Conservation (phyloP, 208 protist species). For the Trypanosoma boissoni region DNA sequence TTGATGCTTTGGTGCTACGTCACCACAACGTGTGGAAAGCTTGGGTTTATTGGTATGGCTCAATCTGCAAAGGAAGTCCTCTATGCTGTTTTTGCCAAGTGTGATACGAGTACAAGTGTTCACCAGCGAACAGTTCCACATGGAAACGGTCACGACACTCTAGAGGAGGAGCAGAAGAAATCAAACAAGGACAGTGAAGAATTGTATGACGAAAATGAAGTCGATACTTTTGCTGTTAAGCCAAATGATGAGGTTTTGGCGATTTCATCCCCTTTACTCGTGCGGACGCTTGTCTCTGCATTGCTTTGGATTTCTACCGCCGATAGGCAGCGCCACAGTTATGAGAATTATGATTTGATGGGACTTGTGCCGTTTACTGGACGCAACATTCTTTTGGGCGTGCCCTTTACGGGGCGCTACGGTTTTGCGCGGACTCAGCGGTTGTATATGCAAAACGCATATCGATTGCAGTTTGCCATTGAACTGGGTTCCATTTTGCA, state of each 20-base stretch:
- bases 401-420: slow-evolving; percentile 25
- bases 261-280: slow-evolving; percentile 11
- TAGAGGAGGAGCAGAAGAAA: too few relatives aligned
- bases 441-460: slow-evolving; percentile 23
- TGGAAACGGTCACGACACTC: too few relatives aligned
- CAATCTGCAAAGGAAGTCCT: slow-evolving; percentile 32
- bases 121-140: background rate
- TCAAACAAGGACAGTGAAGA: background rate
- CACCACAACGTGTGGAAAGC: slow-evolving; percentile 33
- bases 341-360: slow-evolving; percentile 22
- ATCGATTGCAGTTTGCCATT: slow-evolving; percentile 28
- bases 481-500: slow-evolving; percentile 18
- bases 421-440: slow-evolving; percentile 15
- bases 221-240: slow-evolving; percentile 3
- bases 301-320: slow-evolving; percentile 27
- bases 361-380: slow-evolving; percentile 20
- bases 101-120: background rate
- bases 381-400: slow-evolving; percentile 13
- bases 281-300: slow-evolving; percentile 30
- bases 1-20: slow-evolving; percentile 70
- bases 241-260: slow-evolving; percentile 23
- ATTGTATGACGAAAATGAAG: background rate
- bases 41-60: slow-evolving; percentile 33
- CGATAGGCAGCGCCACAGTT: slow-evolving; percentile 15
- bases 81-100: slow-evolving; percentile 21